phyloP scores from a whole-genome alignment of 306 rosid genomes.

The Sphenostylis stenocarpa region DNA sequence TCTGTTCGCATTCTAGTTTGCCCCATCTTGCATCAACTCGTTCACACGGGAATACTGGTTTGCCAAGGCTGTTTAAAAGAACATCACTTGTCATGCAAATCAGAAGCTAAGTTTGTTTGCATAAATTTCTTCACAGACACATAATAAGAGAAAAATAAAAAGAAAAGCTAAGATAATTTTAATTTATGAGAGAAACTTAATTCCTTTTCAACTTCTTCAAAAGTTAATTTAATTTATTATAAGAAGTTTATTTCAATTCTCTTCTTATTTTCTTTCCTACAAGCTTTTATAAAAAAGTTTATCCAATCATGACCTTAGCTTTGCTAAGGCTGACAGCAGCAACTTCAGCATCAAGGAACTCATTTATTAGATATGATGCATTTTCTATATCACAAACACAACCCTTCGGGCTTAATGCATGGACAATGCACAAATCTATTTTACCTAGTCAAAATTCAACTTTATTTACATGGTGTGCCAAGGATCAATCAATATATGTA shows the following conservation, averaged over 20 bases:
- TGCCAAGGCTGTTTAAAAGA: slow-evolving; percentile 60
- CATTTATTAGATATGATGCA: not conserved
- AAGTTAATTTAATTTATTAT: not conserved
- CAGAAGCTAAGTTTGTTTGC: not conserved
- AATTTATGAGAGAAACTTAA: not conserved
- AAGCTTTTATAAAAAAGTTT: not conserved
- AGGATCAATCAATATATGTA: not conserved
- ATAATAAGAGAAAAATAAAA: too few species aligned
- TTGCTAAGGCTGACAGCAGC: not conserved
- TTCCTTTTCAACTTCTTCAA: not conserved
- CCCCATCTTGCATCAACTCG: slow-evolving; percentile 97
- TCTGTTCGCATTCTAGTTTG: slow-evolving; percentile 80
- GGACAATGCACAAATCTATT: not conserved
- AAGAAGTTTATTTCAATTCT: not conserved
- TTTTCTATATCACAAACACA: not conserved
- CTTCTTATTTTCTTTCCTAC: too few species aligned
- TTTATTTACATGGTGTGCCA: not conserved
- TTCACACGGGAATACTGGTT: slow-evolving; percentile 73
- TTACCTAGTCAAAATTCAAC: not conserved
- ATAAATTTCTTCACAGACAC: too few species aligned
- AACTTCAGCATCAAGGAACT: not conserved
- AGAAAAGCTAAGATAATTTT: too few species aligned
- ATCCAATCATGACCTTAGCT: not conserved
- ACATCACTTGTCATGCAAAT: slow-evolving; percentile 15
- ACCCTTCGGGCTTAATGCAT: not conserved